Base-by-base conservation (phyloP, 305 asterid species). In the Fraxinus albicans region DNA sequence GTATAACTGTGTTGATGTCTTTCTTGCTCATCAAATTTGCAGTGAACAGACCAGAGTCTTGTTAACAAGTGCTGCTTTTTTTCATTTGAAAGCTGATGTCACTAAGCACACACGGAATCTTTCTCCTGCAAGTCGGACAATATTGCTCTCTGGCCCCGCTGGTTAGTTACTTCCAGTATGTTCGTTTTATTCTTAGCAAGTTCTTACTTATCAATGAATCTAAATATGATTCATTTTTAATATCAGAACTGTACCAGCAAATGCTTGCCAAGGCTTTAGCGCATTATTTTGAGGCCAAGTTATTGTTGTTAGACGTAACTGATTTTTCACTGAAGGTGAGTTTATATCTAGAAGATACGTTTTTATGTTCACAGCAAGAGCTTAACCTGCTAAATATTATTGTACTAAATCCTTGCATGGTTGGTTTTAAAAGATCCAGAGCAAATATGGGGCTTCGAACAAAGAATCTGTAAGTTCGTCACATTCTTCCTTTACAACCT, bases 261-360 rank as follows among this genome's bases (percentile, higher is more conserved):
- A 91, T 88, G 94, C 97, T 94, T 73, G 96, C 93, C 3, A 96
- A 91, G 90, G 99, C 98, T 77, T 87, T 96, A 85, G 97, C 97
- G 79, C 96, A 94, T 89, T 91, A 89, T 86, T 92, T 94, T 80
- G 92, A 89, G 75, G 95, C 98, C 84, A 92, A 92, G 87, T 74
- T 96, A 88, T 80, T 96, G 90, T 77, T 96, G 76, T 84, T 96
- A 79, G 99, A 96, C 84, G 90, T 89, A 38, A 89, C 88, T 63
- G 98, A 94, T 83, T 96, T 92, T 85, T 92, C 98, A 23, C 82
- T 93, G 72, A 94, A 93, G 98, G 99, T 92, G 72, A 86, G 87
- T 86, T 35, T 35, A 15, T 72, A 33, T 34, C 25, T 4, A 73
- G 53, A 44, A 34, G 67, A 65, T 38, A 38, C 73, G 0, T 25